A percentile compares a stretch with the other conserved stretches of the same genome.
phyloP scores from a whole-genome alignment of 331 rosid species.

The Erythrophleum ivorense region DNA sequence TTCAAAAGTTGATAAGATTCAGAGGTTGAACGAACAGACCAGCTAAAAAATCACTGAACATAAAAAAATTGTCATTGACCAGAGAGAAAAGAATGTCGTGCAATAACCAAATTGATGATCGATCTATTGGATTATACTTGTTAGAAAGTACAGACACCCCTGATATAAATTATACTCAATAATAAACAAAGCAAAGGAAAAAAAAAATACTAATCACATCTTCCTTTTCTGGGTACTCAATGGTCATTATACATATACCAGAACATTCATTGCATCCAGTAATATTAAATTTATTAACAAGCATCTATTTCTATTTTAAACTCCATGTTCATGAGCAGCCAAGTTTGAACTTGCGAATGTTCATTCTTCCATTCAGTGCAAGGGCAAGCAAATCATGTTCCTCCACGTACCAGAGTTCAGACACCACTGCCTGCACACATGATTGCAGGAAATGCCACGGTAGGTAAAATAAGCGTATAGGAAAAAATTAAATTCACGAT shows the following conservation, averaged over 20 bases:
- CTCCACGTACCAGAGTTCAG: conserved; percentile 98
- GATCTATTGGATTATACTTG: background rate
- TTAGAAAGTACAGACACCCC: background rate
- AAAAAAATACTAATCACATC: background rate
- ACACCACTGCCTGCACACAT: conserved; percentile 70
- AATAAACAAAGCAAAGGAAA: background rate
- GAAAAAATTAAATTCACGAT: background rate
- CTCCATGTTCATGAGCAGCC: conserved; percentile 64
- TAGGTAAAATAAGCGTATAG: background rate
- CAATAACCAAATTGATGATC: background rate
- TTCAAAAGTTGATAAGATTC: too few species aligned
- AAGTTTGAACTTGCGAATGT: conserved; percentile 66
- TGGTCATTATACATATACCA: background rate
- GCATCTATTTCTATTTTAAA: conserved; percentile 3
- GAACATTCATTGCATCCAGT: background rate
- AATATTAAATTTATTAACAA: background rate
- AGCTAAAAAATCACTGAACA: too few species aligned
- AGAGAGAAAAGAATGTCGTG: background rate
- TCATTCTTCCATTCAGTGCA: conserved; percentile 90
- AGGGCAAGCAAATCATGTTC: conserved; percentile 93
- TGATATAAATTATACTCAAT: background rate
- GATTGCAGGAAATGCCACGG: conserved; percentile 24
- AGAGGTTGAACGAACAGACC: too few species aligned
- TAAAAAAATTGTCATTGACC: background rate
- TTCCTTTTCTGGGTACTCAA: background rate